These are phyloP conservation scores for Lactarius hatsudake DNA, from an alignment of 768 basidiomycete genomes.

Conservation along the genomic window DNA sequence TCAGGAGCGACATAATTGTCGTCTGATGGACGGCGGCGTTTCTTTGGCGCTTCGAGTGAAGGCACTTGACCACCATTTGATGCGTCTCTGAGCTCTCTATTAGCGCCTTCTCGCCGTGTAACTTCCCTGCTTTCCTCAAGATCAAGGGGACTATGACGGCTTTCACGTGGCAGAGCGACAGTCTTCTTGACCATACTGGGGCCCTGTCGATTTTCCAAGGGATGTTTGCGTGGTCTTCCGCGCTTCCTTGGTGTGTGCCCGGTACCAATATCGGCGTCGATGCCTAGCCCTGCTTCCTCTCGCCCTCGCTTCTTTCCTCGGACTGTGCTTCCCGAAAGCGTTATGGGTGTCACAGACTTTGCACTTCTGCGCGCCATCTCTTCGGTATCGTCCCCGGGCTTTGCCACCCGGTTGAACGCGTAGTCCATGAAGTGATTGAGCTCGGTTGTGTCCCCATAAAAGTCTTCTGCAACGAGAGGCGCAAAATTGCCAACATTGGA, in stretches of 20 bases:
- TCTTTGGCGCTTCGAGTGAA: slow-evolving; percentile 31
- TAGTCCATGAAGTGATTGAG: slow-evolving; percentile 49
- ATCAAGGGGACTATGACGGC: neutral
- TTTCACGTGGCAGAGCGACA: neutral
- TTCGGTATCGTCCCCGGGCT: slow-evolving; percentile 2
- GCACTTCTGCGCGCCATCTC: slow-evolving; percentile 26
- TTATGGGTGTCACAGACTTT: slow-evolving; percentile 22
- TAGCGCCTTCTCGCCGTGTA: neutral
- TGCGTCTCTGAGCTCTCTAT: neutral
- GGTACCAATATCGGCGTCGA: neutral
- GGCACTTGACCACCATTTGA: slow-evolving; percentile 5
- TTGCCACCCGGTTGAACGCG: slow-evolving; percentile 37
- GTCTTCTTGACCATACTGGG: slow-evolving; percentile 16
- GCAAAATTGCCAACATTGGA: slow-evolving; percentile 54
- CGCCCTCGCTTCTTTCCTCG: slow-evolving; percentile 36
- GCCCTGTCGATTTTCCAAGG: slow-evolving; percentile 29
- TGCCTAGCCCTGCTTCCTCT: slow-evolving; percentile 31
- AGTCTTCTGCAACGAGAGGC: slow-evolving; percentile 43
- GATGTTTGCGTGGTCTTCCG: slow-evolving; percentile 35
- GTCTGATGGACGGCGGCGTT: slow-evolving; percentile 39
- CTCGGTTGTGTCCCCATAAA: slow-evolving; percentile 48
- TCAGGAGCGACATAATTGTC: slow-evolving; percentile 12
- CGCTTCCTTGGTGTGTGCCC: slow-evolving; percentile 36
- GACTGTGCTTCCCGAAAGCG: slow-evolving; percentile 32
- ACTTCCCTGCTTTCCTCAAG: neutral